Percentiles rank a stretch among this genome's conserved stretches.
These are phyloP conservation scores for Musa acuminata DNA, from an alignment of 176 grass and related monocot genomes.

Conservation along the genomic window DNA sequence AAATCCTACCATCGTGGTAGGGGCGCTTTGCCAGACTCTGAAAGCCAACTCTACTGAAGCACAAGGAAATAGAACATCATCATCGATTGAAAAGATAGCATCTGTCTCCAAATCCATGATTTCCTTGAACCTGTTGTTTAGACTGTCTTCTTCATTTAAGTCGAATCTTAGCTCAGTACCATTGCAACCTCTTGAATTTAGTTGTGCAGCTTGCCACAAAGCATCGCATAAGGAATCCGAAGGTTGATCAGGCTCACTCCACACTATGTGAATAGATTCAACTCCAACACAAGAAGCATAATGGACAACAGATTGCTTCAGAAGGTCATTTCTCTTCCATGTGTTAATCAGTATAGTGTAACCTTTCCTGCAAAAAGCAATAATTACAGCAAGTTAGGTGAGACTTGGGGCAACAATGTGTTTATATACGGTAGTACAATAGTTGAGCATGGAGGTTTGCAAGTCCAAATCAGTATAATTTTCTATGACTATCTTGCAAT, in stretches of 20 bases:
- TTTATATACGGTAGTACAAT: too few species aligned
- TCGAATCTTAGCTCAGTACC: slow-evolving; percentile 38
- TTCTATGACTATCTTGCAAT: too few species aligned
- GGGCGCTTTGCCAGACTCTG: slow-evolving; percentile 14
- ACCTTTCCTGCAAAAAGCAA: slow-evolving; percentile 20
- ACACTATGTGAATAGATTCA: slow-evolving; percentile 58
- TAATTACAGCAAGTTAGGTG: background rate
- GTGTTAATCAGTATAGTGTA: slow-evolving; percentile 85
- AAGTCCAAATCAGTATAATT: too few species aligned
- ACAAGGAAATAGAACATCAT: slow-evolving; percentile 22
- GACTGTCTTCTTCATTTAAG: slow-evolving; percentile 43
- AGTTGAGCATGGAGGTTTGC: too few species aligned
- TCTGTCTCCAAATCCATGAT: slow-evolving; percentile 8
- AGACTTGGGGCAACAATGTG: too few species aligned
- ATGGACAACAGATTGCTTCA: slow-evolving; percentile 44
- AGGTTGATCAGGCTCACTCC: slow-evolving; percentile 71
- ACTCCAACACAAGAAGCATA: slow-evolving; percentile 64
- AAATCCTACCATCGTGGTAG: slow-evolving; percentile 20
- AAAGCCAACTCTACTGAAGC: slow-evolving; percentile 21
- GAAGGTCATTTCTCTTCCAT: slow-evolving; percentile 67
- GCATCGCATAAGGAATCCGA: slow-evolving; percentile 28
- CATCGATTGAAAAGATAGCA: slow-evolving; percentile 23
- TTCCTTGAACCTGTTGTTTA: slow-evolving; percentile 27
- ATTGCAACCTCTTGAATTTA: slow-evolving; percentile 18
- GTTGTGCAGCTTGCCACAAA: slow-evolving; percentile 15